Evolutionary conservation across 2,329 filamentous ascomycete species (phyloP), one percentile per base, ranked within the genome.

Genomic region (Alternaria triticimaculans): DNA sequence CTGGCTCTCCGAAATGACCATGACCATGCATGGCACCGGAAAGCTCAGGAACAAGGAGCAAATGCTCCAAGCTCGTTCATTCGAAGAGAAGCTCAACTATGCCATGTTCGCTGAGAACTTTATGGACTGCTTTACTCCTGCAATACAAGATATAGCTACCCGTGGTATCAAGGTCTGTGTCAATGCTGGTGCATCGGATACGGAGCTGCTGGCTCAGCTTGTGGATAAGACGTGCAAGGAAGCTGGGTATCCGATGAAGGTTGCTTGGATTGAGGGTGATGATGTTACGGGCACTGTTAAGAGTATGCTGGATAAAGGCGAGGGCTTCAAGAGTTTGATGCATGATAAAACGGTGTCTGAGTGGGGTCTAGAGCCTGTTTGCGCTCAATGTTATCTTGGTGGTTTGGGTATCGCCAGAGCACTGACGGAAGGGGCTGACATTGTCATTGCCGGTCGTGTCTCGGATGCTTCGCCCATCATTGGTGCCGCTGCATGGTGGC

Each of bases 401-500:
- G 66, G 61, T 0, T 21, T 64, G 21, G 68, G 74, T 1, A 77
- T 79, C 26, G 72, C 69, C 0, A 60, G 71, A 41, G 76, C 73
- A 8, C 59, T 79, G 2, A 45, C 62, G 2, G 57, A 63, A 5
- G 77, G 77, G 0, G 76, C 76, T 5, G 72, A 78, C 46, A 76
- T 78, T 26, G 73, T 80, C 30, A 64, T 77, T 28, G 75, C 69
- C 55, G 78, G 78, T 6, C 71, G 74, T 11, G 71, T 77, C 15
- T 67, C 77, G 0, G 76, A 79, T 66, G 69, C 69, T 37, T 57
- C 64, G 14, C 69, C 68, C 3, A 84, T 86, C 0, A 86, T 88
- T 66, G 86, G 83, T 1, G 63, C 62, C 28, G 86, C 85, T 51
- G 71, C 69, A 66, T 88, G 82, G 80, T 88, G 85, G 82, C 82